Evolutionary conservation across 2,329 filamentous ascomycete genomes (phyloP), one percentile per base, ranked within the genome.

Genomic region (Penicillium glabrum): DNA sequence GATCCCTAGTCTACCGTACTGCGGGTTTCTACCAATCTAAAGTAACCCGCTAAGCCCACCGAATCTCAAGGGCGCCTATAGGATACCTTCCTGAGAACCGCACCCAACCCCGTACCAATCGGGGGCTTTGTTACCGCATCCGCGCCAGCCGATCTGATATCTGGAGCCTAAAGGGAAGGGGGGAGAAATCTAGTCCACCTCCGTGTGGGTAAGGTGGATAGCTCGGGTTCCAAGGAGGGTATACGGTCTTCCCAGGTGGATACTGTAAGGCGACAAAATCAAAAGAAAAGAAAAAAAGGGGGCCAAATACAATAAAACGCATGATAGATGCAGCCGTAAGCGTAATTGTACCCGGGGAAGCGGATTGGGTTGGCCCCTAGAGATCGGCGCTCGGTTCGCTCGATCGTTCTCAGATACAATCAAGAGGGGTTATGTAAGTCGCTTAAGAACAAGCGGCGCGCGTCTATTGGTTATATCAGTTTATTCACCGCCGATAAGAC

Each of bases 111-210:
- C 48, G 56, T 53, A 58, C 57, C 64, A 66, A 65, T 64, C 64
- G 64, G 64, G 62, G 21, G 35, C n/a, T 45, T 48, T 6, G 19
- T 51, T 24, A 21, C n/a, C 19, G 23, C 57, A 57, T 66, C 64
- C 64, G 64, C 58, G 54, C 62, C 63, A 63, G 45, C 58, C 58
- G 59, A 65, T 66, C 62, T 57, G 57, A 55, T 62, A 54, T 57
- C 53, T 31, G 39, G 33, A 44, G 49, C 39, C 43, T 43, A 31
- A 50, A 21, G 21, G 27, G 5, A 46, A 46, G 27, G 23, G 23
- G 26, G 43, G 43, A 19, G 27, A 33, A 23, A 33, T 21, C 9
- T 41, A 39, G 35, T 19, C 19, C 19, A 41, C 19, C 19, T 13
- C 39, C 39, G n/a, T 3, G 37, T 41, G 37, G 37, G 10, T 41